These are phyloP conservation scores for Oryza officinalis DNA, from an alignment of 176 grass and related monocot genomes.

Conservation along the genomic window DNA sequence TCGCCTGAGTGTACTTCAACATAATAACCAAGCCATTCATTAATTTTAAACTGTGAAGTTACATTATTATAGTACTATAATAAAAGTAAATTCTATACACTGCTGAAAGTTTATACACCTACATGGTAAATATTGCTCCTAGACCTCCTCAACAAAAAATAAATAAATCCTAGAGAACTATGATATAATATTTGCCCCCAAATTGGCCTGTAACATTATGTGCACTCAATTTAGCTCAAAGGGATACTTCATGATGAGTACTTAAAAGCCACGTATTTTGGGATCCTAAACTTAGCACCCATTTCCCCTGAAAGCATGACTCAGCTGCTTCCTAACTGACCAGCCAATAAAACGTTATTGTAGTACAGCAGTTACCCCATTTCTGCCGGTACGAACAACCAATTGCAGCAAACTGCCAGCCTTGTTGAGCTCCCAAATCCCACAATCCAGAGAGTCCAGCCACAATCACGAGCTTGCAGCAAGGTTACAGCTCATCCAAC, in stretches of 20 bases:
- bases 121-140: constrained; percentile 6
- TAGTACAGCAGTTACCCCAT: not conserved
- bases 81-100: not conserved
- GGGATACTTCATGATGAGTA: not conserved
- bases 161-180: not conserved
- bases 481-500: constrained; percentile 38
- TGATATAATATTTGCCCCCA: not conserved
- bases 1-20: not conserved
- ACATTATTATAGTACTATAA: not conserved
- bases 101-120: not conserved
- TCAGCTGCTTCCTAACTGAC: constrained; percentile 22
- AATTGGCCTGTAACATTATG: not conserved
- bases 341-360: constrained; percentile 31
- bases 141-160: not conserved
- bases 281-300: not conserved
- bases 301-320: constrained; percentile 8
- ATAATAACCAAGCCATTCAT: not conserved
- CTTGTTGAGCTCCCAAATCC: not conserved
- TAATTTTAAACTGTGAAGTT: not conserved
- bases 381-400: not conserved
- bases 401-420: constrained; percentile 25
- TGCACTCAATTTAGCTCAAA: not conserved
- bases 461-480: constrained; percentile 34
- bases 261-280: not conserved
- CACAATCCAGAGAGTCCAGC: constrained; percentile 4